Conservation (phyloP, 2,329 filamentous ascomycete species). For the Aspergillus ustus region DNA sequence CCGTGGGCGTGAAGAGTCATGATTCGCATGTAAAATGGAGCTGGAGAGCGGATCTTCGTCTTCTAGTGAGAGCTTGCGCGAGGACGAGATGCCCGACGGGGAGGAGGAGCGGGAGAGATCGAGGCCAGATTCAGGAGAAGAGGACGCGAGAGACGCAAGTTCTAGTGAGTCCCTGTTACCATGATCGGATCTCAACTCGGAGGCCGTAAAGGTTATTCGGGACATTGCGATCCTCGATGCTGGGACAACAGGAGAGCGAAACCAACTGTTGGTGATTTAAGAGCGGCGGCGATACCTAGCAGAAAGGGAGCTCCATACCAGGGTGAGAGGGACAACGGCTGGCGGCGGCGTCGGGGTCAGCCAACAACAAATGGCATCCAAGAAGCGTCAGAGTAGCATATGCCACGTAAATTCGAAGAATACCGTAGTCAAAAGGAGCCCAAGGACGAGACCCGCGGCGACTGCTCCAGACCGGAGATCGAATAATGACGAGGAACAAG, state of each 20-base stretch:
- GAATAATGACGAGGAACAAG: conserved; percentile 17
- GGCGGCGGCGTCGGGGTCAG: not conserved
- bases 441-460: not conserved
- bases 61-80: conserved; percentile 84
- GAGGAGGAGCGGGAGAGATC: conserved; percentile 74
- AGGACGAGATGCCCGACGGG: conserved; percentile 87
- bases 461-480: not conserved
- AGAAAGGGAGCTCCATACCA: conserved; percentile 21
- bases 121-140: conserved; percentile 67
- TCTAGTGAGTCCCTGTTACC: conserved; percentile 87
- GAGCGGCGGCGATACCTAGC: conserved; percentile 2
- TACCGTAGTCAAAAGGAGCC: not conserved
- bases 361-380: conserved; percentile 1
- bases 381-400: conserved; percentile 11
- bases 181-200: conserved; percentile 34
- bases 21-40: conserved; percentile 55
- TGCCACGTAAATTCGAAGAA: not conserved
- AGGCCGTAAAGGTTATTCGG: conserved; percentile 35
- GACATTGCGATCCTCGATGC: conserved; percentile 33
- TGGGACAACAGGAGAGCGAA: conserved; percentile 2
- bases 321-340: not conserved
- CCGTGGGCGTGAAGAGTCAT: conserved; percentile 53
- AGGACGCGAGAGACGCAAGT: conserved; percentile 90
- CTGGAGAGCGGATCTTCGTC: conserved; percentile 75
- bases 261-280: conserved; percentile 10